Base-by-base conservation (phyloP, 257 asterid species). In the Ajuga chamaepitys region DNA sequence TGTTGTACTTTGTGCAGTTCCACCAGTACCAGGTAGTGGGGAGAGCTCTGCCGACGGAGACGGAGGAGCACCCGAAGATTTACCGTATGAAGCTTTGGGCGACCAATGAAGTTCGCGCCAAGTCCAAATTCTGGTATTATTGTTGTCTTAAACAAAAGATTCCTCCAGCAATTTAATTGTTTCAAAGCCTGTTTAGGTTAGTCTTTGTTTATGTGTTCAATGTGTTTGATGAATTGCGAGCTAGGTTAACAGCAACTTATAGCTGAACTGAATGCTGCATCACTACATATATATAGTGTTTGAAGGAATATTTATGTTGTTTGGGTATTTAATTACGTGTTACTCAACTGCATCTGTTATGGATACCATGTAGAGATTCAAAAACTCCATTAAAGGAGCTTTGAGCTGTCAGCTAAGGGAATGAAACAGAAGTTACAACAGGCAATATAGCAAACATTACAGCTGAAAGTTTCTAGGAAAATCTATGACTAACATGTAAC, bases 11-110 rank as follows among this genome's bases (percentile, higher is more conserved):
- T 14, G 65, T 59, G 74, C 71, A 81, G 91, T 84, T 79, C 55
- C 91, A 81, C 58, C 91, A 84, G 64, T 84, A 81, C 68, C 91
- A 84, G 77, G 91, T 84, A 45, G 91, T 82, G 51, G 91, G 91
- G 8, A 81, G 91, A 70, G 91, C 81, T 62, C 72, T 81, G 64
- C 91, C 91, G 32, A 72, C 91, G 20, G 91, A 75, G 77, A 60
- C 80, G 47, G 88, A 79, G 59, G 84, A 79, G 63, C 87, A 73
- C 37, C 91, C 91, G 0, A 81, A 81, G 75, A 84, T 84, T 62
- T 84, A 81, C 55, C 79, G 87, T 17, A 84, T 84, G 91, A 84
- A 84, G 76, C 91, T 84, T 0, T 81, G 90, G 90, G 90, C 89
- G 18, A 83, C 89, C 20, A 83, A 83, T 45, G 89, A 83, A 68